phyloP scores from a whole-genome alignment of 805 yeast species.

The Myxozyma mucilagina region DNA sequence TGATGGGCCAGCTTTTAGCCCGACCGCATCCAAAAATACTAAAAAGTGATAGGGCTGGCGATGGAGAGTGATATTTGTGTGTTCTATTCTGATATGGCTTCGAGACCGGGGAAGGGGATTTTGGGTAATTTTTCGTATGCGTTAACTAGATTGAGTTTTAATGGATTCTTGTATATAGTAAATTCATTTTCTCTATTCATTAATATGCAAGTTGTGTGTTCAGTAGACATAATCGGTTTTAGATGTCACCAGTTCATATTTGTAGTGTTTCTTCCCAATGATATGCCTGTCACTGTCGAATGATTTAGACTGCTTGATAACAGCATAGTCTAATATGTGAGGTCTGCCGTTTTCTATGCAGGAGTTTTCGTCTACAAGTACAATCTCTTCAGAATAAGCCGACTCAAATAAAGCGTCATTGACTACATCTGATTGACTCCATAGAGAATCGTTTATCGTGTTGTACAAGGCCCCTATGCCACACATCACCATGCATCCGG shows the following conservation, averaged over 20 bases:
- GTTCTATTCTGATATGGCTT: too few species aligned
- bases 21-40: conserved; percentile 28
- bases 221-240: too few species aligned
- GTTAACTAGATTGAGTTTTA: too few species aligned
- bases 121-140: too few species aligned
- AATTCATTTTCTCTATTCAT: too few species aligned
- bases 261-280: too few species aligned
- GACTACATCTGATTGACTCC: neutral
- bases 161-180: too few species aligned
- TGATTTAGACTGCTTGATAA: neutral
- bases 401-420: neutral
- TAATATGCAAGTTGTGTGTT: too few species aligned
- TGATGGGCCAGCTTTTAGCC: conserved; percentile 57
- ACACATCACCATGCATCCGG: conserved; percentile 5
- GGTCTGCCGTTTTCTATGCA: conserved; percentile 1
- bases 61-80: too few species aligned
- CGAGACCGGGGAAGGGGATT: too few species aligned
- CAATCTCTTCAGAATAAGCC: neutral
- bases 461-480: neutral
- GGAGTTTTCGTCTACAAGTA: conserved; percentile 4
- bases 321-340: neutral
- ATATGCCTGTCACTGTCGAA: neutral
- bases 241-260: too few species aligned
- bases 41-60: conserved; percentile 31
- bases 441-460: neutral